Evolutionary conservation across 495 filamentous ascomycete genomes (phyloP), one percentile per base, ranked within the genome.

Genomic region (Letharia lupina): DNA sequence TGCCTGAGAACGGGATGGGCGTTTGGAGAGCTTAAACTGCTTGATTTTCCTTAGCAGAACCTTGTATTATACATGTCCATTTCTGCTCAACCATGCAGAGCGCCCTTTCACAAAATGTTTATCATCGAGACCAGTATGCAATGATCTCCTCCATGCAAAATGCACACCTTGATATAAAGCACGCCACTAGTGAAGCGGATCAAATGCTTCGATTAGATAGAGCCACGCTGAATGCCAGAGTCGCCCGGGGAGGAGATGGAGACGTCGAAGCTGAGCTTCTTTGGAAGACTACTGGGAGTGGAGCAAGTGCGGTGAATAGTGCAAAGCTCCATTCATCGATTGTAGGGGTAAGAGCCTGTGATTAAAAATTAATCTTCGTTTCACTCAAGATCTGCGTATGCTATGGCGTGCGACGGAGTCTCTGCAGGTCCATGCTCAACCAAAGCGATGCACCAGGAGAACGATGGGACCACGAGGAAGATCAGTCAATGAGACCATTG

Each of bases 341-440:
- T 60, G 57, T 60, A 65, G 20, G 57, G 44, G 58, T 65, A 65
- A 20, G 44, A 6, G 3, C 44, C 64, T 65, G 44, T 23, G 31
- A 44, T 28, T 35, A 37, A 20, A 28, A 13, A 50, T 65, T 61
- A 65, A 23, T 35, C 1, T 65, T 2, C 37, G 11, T 39, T 23
- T 20, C 45, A 3, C 20, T 28, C 23, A 10, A 41, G 20, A 8
- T 15, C 23, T 33, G 39, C 6, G 52, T 52, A 42, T 42, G 28
- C 15, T 42, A 33, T 18, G 13, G 37, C 39, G 42, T 41, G 42
- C 20, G 9, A 12, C 15, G 39, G 23, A 63, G 12, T 18, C 13
- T 15, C 9, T 42, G 6, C 42, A 56, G 20, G 15, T 63, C 35
- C 45, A 23, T 10, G 1, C 15, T 20, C 37, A 54, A 15, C 33